Conservation (phyloP, 2,329 filamentous ascomycete genomes). For the Malbranchea zuffiana region DNA sequence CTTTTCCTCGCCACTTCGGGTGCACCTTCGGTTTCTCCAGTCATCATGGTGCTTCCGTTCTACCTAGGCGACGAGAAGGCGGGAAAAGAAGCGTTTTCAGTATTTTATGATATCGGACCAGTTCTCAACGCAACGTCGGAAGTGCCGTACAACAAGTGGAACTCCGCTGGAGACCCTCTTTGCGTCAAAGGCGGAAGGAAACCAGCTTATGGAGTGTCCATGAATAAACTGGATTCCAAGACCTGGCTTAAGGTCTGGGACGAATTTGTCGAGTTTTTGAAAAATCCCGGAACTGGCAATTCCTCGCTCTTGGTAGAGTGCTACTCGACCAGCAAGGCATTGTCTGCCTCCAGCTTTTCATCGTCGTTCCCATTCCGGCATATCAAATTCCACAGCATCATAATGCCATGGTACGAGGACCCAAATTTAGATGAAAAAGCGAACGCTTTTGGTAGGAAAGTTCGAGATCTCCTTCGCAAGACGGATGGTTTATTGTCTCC, state of each 20-base stretch:
- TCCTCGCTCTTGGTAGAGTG: slow-evolving; percentile 15
- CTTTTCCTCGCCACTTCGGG: slow-evolving; percentile 22
- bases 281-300: slow-evolving; percentile 23
- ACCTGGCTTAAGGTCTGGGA: slow-evolving; percentile 34
- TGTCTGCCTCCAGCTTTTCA: slow-evolving; percentile 20
- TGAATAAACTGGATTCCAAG: slow-evolving; percentile 25
- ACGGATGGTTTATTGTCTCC: slow-evolving; percentile 11
- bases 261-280: slow-evolving; percentile 29
- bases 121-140: slow-evolving; percentile 17
- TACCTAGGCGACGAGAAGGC: not conserved
- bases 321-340: slow-evolving; percentile 13
- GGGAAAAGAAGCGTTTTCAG: slow-evolving; percentile 22
- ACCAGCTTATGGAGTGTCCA: slow-evolving; percentile 28
- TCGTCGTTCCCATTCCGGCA: slow-evolving; percentile 25
- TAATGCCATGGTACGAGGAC: slow-evolving; percentile 33
- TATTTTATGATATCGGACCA: slow-evolving; percentile 27
- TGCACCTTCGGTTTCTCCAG: slow-evolving; percentile 11
- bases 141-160: slow-evolving; percentile 31
- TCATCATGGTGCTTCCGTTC: not conserved
- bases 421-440: slow-evolving; percentile 27
- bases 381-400: slow-evolving; percentile 29
- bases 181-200: slow-evolving; percentile 32
- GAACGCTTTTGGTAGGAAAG: slow-evolving; percentile 23
- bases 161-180: slow-evolving; percentile 29
- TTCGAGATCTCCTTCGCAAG: slow-evolving; percentile 22